Percentiles rank a stretch among this genome's conserved stretches.
These are phyloP conservation scores for Sporothrix schenckii DNA, from an alignment of 2,329 filamentous ascomycete species.

Conservation along the genomic window DNA sequence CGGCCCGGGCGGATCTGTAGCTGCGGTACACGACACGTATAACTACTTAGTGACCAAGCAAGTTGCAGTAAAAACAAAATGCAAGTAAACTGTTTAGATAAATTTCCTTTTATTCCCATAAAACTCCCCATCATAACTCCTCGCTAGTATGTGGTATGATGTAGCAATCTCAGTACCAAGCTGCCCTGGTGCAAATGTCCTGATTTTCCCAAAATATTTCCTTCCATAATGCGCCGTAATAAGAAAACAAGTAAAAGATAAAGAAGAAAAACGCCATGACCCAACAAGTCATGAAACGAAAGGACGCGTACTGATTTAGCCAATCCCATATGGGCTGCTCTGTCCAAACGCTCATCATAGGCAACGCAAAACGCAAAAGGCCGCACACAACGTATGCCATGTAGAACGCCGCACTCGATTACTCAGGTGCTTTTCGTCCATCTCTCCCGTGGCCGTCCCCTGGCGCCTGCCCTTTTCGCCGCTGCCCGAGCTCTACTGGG, in stretches of 20 bases:
- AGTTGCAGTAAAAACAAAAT: no score
- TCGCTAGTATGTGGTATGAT: constrained; percentile 9
- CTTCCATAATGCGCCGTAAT: not conserved
- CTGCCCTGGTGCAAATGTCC: constrained; percentile 4
- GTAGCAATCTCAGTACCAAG: constrained; percentile 2
- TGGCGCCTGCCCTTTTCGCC: not conserved
- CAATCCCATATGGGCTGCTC: not conserved
- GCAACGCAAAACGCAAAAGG: not conserved
- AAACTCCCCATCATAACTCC: not conserved
- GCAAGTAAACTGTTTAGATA: no score
- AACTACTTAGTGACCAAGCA: no score
- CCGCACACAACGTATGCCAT: not conserved
- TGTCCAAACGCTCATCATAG: not conserved
- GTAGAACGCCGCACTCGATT: not conserved
- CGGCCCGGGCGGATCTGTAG: constrained; percentile 52
- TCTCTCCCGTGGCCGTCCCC: no score
- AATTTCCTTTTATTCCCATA: not conserved
- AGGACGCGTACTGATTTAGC: not conserved
- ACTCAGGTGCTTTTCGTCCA: not conserved
- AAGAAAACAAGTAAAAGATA: not conserved
- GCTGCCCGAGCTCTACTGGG: not conserved
- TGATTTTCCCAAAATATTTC: not conserved
- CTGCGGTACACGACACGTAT: no score
- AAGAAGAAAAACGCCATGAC: not conserved
- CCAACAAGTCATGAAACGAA: not conserved